phyloP scores from a whole-genome alignment of 306 rosid species.

The Lablab purpureus region DNA sequence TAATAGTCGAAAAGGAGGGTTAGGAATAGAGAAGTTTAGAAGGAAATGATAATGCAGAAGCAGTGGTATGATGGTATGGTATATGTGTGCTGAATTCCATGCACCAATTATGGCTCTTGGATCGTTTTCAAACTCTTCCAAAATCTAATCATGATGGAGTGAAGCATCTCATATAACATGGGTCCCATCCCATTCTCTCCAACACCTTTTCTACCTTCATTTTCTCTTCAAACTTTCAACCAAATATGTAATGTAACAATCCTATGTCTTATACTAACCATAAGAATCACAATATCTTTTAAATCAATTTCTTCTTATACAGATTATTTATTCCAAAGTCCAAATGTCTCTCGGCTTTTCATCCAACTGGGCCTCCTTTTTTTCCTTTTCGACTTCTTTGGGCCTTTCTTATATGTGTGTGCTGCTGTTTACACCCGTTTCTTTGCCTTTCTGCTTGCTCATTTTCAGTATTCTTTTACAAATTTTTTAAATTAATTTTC shows the following conservation, averaged over 20 bases:
- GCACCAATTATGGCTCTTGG: conserved; percentile 67
- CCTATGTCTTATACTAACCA: too few relatives aligned
- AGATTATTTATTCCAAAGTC: background rate
- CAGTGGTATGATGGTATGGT: background rate
- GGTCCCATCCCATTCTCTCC: conserved; percentile 54
- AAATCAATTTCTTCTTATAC: background rate
- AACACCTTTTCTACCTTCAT: background rate
- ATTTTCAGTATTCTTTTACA: too few relatives aligned
- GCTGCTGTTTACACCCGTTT: background rate
- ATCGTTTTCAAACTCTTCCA: conserved; percentile 62
- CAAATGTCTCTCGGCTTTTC: background rate
- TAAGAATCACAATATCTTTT: background rate
- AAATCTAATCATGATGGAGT: conserved; percentile 66
- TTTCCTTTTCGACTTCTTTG: background rate
- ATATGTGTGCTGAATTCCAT: conserved; percentile 71
- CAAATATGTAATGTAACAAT: too few relatives aligned
- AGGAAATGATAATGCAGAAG: conserved; percentile 19
- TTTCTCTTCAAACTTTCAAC: too few relatives aligned
- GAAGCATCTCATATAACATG: conserved; percentile 67
- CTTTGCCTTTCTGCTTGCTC: too few relatives aligned
- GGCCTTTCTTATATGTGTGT: background rate
- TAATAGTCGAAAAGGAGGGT: conserved; percentile 48
- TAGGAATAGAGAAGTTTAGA: conserved; percentile 16
- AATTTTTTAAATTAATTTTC: too few relatives aligned
- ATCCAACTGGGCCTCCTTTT: background rate